Evolutionary conservation across 345 rosid species (phyloP).

Genomic region (Citrus inodora): DNA sequence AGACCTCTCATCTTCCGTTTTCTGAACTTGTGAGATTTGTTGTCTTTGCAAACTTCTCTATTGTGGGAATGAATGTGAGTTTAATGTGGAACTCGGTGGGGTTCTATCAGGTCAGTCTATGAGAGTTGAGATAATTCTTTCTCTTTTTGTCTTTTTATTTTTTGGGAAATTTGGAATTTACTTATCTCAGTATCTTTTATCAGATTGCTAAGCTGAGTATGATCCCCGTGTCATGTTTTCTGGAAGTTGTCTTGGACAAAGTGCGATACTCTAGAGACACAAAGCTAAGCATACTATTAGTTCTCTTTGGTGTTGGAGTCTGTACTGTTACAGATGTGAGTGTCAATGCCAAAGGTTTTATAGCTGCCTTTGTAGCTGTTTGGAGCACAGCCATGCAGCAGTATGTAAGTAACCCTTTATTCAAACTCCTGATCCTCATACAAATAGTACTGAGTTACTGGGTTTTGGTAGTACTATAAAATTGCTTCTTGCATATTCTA

Average conservation of each 20-base stretch:
- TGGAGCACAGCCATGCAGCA: conserved; percentile 99
- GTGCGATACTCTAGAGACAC: conserved; percentile 94
- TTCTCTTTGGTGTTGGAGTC: conserved; percentile 94
- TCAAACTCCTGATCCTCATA: conserved; percentile 1
- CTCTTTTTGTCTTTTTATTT: conserved; percentile 1
- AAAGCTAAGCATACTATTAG: conserved; percentile 87
- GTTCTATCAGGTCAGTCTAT: conserved; percentile 77
- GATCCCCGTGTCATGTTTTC: conserved; percentile 95
- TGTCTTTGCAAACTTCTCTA: conserved; percentile 90
- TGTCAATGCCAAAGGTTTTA: conserved; percentile 84
- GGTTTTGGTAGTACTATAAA: background rate
- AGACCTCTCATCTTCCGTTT: conserved; percentile 73
- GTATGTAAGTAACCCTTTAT: conserved; percentile 59
- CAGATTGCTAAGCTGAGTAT: conserved; percentile 99
- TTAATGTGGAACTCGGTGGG: conserved; percentile 99
- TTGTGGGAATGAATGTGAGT: conserved; percentile 99
- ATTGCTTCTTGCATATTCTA: background rate
- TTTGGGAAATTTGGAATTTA: background rate
- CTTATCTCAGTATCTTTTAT: conserved; percentile 13
- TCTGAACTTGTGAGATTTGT: conserved; percentile 80
- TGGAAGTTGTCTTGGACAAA: conserved; percentile 90
- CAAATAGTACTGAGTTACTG: background rate
- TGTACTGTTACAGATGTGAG: conserved; percentile 99
- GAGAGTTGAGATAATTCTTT: background rate
- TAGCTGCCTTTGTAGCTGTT: conserved; percentile 88